Base-by-base conservation (phyloP, 768 basidiomycete genomes). In the Melanogaster broomeanus region DNA sequence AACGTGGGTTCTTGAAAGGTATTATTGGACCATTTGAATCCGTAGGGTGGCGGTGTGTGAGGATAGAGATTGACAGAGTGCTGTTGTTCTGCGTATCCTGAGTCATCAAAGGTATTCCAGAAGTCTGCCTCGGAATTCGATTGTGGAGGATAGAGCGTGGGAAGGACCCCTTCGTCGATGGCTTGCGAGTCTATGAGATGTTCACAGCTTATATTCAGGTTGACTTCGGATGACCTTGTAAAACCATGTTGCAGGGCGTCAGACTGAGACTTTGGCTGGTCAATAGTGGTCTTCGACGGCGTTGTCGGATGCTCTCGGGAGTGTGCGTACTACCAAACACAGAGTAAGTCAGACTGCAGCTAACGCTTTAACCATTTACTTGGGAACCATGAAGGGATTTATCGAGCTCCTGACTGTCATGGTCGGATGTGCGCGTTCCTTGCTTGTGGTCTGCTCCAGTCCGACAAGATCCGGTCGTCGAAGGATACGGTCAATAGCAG, bases 401-500 rank as follows among this genome's bases (percentile, higher is more conserved):
- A 33, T 34, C 31, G 37, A 28, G 42, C 33, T 47, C 34, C n/a
- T n/a, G 35, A 42, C 45, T 28, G 6, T 9, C 42, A 27, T 22
- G 22, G 46, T 35, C 7, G 40, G 21, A 33, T 52, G 35, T 28
- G 30, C 42, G 19, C 10, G 22, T 21, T 52, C 37, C 2, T 33
- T 40, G n/a, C 21, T 43, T 49, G 44, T 31, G 21, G 31, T 18
- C 24, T 39, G 44, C 22, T 38, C 2, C 33, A 4, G 51, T 21
- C 66, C 67, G 24, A 63, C 38, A 19, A 68, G 58, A 45, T 53
- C 57, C 13, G 68, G 58, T 37, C 57, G 51, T 18, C 51, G 43
- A 30, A 68, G 66, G 41, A 69, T 64, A 18, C 64, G 57, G 3
- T 65, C 55, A 39, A 69, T 61, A n/a, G 68, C 64, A 47, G 64